Percentiles rank a stretch among this genome's conserved stretches.
Evolutionary conservation across 2,329 filamentous ascomycete species (phyloP).

Genomic region (Ophiosphaerella korrae): DNA sequence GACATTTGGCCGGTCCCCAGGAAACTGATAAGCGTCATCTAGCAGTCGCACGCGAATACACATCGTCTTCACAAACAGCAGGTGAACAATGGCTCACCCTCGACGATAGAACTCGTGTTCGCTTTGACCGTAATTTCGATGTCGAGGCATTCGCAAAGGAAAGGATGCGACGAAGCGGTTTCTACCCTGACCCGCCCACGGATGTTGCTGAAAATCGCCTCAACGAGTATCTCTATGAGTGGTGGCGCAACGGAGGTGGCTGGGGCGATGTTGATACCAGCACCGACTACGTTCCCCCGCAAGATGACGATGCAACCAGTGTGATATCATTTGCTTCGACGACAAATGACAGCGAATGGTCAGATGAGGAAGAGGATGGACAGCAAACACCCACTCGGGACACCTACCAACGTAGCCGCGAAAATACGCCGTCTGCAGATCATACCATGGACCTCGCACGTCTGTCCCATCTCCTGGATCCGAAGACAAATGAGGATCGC

Average conservation of each 20-base stretch:
- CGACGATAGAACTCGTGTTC: constrained; percentile 29
- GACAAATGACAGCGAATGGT: constrained; percentile 48
- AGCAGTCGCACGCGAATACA: constrained; percentile 1
- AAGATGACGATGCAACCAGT: constrained; percentile 77
- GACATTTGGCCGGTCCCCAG: constrained; percentile 55
- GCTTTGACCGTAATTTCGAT: constrained; percentile 60
- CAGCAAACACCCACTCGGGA: constrained; percentile 75
- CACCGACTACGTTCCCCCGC: constrained; percentile 71
- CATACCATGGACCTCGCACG: constrained; percentile 64
- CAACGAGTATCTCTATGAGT: constrained; percentile 76
- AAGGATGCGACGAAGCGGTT: constrained; percentile 54
- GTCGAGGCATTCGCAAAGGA: constrained; percentile 79
- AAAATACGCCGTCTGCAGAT: constrained; percentile 60
- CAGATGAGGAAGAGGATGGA: constrained; percentile 54
- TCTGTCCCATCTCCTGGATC: constrained; percentile 81
- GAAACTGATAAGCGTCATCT: constrained; percentile 25
- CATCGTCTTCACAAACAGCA: constrained; percentile 7
- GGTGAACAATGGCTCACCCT: constrained; percentile 29
- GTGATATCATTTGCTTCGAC: constrained; percentile 70
- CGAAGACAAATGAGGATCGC: constrained; percentile 74
- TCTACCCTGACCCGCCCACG: constrained; percentile 26
- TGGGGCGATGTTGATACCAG: constrained; percentile 84
- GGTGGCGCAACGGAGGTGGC: constrained; percentile 83
- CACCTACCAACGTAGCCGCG: constrained; percentile 56
- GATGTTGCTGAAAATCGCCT: constrained; percentile 66